Conservation (phyloP, 345 rosid species). For the Aethionema arabicum region DNA sequence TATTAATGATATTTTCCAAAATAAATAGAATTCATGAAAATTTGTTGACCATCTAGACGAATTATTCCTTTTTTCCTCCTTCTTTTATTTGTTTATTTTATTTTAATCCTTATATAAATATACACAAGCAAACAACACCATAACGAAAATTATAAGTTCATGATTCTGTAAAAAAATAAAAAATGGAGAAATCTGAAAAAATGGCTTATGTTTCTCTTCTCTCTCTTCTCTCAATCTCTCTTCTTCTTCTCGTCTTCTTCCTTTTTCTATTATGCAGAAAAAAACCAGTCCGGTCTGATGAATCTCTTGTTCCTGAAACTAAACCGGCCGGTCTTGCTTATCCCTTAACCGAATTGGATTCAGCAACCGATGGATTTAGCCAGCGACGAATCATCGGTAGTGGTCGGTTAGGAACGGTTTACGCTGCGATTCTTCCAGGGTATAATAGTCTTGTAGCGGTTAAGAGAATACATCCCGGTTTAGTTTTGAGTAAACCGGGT, state of each 20-base stretch:
- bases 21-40: conserved; percentile 14
- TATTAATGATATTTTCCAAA: background rate
- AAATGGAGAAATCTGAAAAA: conserved; percentile 41
- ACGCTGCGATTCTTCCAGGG: conserved; percentile 46
- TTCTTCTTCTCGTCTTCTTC: conserved; percentile 45
- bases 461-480: conserved; percentile 70
- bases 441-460: conserved; percentile 55
- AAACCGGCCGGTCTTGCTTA: conserved; percentile 44
- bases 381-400: conserved; percentile 53
- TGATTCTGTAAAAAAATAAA: conserved; percentile 13
- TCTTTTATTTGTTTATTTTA: conserved; percentile 14
- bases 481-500: conserved; percentile 68
- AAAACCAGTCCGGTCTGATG: conserved; percentile 53
- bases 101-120: conserved; percentile 15
- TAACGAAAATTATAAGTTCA: conserved; percentile 12
- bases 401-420: conserved; percentile 69
- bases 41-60: conserved; percentile 31
- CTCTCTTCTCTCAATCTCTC: conserved; percentile 46
- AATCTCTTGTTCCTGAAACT: conserved; percentile 34
- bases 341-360: conserved; percentile 57
- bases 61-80: background rate
- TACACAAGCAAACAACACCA: conserved; percentile 20
- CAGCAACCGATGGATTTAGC: conserved; percentile 73
- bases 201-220: conserved; percentile 52
- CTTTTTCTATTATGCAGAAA: conserved; percentile 54